Evolutionary conservation across 257 asterid species (phyloP).

Genomic region (Rhazya stricta): DNA sequence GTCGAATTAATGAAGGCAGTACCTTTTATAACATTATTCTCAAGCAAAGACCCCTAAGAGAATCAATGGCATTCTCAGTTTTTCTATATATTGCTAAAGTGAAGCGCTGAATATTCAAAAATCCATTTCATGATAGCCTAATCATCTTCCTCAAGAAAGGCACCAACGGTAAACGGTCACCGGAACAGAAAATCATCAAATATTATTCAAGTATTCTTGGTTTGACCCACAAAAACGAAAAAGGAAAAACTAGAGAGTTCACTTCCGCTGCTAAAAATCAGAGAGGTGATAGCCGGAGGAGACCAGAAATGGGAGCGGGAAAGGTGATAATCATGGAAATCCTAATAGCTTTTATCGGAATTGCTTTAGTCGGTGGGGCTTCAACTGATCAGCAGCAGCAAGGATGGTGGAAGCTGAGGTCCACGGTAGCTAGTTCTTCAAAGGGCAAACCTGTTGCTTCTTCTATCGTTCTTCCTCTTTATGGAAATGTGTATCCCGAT

Average conservation of each 20-base stretch:
- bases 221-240: not conserved
- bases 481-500: constrained; percentile 85
- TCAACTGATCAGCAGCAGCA: constrained; percentile 36
- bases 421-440: constrained; percentile 22
- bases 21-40: not conserved
- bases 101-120: not conserved
- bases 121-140: not conserved
- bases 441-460: constrained; percentile 34
- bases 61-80: not conserved
- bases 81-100: not conserved
- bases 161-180: no score
- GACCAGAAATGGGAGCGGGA: constrained; percentile 29
- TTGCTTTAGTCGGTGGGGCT: constrained; percentile 38
- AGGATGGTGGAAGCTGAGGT: constrained; percentile 54
- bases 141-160: no score
- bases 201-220: not conserved
- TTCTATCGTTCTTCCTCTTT: constrained; percentile 61
- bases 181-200: not conserved
- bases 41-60: not conserved
- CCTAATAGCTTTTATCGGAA: constrained; percentile 26
- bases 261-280: not conserved
- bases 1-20: not conserved
- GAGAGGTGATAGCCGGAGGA: not conserved
- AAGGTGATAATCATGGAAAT: constrained; percentile 27
- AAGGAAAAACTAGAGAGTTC: not conserved